These are phyloP conservation scores for Gaeumannomyces tritici DNA, from an alignment of 2,329 filamentous ascomycete genomes.

Conservation along the genomic window DNA sequence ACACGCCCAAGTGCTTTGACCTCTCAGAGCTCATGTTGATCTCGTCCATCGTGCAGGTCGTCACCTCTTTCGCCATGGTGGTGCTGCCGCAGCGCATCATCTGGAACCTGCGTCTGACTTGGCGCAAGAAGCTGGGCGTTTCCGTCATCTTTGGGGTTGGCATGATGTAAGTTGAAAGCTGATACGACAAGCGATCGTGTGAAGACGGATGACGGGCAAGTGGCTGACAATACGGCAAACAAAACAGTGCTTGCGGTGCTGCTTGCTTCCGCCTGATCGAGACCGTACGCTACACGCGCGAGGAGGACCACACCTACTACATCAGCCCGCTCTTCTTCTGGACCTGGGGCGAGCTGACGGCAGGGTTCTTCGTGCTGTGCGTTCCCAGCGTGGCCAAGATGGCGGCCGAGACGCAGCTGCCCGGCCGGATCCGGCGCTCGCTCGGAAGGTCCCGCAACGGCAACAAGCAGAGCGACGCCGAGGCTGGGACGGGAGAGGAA, in stretches of 20 bases:
- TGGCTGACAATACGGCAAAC: slow-evolving; percentile 9
- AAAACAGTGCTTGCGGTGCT: slow-evolving; percentile 25
- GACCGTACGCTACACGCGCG: slow-evolving; percentile 18
- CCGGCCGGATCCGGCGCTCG: background rate
- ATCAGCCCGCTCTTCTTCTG: slow-evolving; percentile 31
- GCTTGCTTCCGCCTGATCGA: slow-evolving; percentile 25
- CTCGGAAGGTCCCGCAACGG: background rate
- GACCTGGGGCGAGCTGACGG: slow-evolving; percentile 33
- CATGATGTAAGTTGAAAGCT: slow-evolving; percentile 17
- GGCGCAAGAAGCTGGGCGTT: slow-evolving; percentile 20
- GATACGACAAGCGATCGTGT: background rate
- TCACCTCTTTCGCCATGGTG: slow-evolving; percentile 21
- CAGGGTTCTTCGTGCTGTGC: slow-evolving; percentile 26
- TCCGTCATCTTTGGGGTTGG: slow-evolving; percentile 20
- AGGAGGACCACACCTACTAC: slow-evolving; percentile 21
- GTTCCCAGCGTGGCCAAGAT: slow-evolving; percentile 8
- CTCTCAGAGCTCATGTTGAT: slow-evolving; percentile 17
- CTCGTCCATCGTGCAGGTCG: slow-evolving; percentile 21
- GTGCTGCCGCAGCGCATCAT: slow-evolving; percentile 24
- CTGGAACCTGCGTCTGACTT: slow-evolving; percentile 20
- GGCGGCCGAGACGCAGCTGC: background rate
- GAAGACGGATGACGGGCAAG: background rate
- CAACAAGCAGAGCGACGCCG: background rate
- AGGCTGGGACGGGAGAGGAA: background rate
- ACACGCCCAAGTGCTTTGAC: slow-evolving; percentile 20